Base-by-base conservation (phyloP, 345 rosid genomes). In the Angophora floribunda region DNA sequence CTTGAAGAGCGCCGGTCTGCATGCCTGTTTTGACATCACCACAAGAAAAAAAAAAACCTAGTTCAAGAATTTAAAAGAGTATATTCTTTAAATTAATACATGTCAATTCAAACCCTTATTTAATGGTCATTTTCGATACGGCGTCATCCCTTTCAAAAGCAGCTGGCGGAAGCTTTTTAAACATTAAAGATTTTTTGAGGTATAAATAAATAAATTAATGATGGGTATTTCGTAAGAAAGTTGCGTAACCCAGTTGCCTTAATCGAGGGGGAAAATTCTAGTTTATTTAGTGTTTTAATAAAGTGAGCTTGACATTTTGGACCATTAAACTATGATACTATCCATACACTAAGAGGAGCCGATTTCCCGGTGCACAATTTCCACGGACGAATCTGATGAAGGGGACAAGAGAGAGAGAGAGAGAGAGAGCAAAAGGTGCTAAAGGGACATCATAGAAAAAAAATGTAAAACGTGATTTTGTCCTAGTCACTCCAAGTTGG, bases 1-100 rank as follows among this genome's bases (percentile, higher is more conserved):
- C 90, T 85, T 89, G 89, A 93, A 93, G 16, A 93, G 78, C n/a
- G 41, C 36, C 55, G 94, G 94, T 67, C 94, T 87, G 1, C 85
- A 89, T 14, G 88, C 89, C 94, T 91, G 88, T 24, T 85, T 53
- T 85, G 88, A 50, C 93, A 2, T 22, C 57, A 10, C 87, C 65
- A 87, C 21, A 90, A 88, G n/a, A 47, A 30, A 36, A 36, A 36
- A 36, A 36, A 21, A 65, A 32, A 45, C 36, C 2, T 17, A 70
- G 45, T 70, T 70, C 9, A 51, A 89, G 61, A 85, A 92, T 92
- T 57, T 53, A 53, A 6, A 24, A 0, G 41, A 36, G 41, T 2
- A 36, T 36, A 36, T 36, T 36, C 41, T 36, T 32, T 67, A 53
- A 53, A 53, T 36, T 9, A 53, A 53, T 1, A 22, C 0, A 30